Base-by-base conservation (phyloP, 164 flowering plant species). In the Vitis rupestris region DNA sequence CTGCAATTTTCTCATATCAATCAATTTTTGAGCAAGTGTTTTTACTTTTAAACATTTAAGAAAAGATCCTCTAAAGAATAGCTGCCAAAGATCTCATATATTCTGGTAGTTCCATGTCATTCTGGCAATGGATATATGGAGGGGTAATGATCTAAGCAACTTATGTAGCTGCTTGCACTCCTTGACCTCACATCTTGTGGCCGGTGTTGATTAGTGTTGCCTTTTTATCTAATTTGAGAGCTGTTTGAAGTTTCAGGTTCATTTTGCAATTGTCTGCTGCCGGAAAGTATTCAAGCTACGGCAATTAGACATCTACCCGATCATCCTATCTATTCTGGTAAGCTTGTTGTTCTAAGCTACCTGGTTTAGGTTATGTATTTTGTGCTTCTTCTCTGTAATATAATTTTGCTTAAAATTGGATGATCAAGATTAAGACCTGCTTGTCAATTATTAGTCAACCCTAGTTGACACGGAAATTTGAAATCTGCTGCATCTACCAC, bases 191-290 rank as follows among this genome's bases (percentile, higher is more conserved):
- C 2, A 49, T 37, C 47, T 44, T 23, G 27, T n/a, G 7, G 16
- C 13, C 23, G 37, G 23, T 47, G 5, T 50, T 12, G 50, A 30
- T 52, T 37, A 53, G 55, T 65, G 49, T 17, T 55, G 2, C 55
- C 11, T 57, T 13, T 13, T 56, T 29, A 51, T 63, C 55, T 72
- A 54, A 77, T 68, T 15, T 30, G 15, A 3, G 4, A 23, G 61
- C 50, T 67, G 11, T 70, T 76, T 81, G 61, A 76, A 74, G 55
- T 83, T 83, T 87, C 87, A 94, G 98, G 98, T 78, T 88, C 97
- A 30, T 85, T 89, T 82, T 94, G 91, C 76, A 88, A 89, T 66
- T 94, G 98, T 79, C 73, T 94, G 68, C 88, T 94, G 54, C 98
- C 97, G 16, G 93, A 91, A 78, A 85, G 75, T 76, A 81, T 94